Conservation (phyloP, 1,284 basidiomycete genomes). For the Spongispora temasekensis region DNA sequence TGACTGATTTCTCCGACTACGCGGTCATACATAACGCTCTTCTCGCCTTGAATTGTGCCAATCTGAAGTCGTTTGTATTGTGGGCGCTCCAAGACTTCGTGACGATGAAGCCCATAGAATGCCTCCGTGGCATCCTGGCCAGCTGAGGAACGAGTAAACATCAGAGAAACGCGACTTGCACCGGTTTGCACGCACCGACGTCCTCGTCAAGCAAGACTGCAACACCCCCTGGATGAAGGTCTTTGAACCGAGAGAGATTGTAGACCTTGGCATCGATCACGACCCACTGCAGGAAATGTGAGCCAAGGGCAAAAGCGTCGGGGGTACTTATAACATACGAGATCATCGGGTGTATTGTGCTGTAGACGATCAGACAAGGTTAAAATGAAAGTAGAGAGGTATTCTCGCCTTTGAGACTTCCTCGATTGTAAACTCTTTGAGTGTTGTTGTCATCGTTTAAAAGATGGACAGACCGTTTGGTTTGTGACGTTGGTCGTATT, state of each 20-base stretch:
- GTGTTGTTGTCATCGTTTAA: slow-evolving; percentile 38
- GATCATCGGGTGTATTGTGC: slow-evolving; percentile 66
- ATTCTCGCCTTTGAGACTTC: slow-evolving; percentile 39
- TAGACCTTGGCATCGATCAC: slow-evolving; percentile 84
- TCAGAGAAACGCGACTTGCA: not conserved
- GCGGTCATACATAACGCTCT: slow-evolving; percentile 47
- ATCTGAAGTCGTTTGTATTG: slow-evolving; percentile 62
- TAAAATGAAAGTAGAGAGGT: not conserved
- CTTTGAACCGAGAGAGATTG: slow-evolving; percentile 76
- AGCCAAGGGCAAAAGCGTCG: slow-evolving; percentile 7
- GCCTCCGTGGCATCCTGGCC: slow-evolving; percentile 72
- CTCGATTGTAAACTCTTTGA: slow-evolving; percentile 39
- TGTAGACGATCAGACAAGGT: slow-evolving; percentile 23
- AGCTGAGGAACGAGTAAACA: slow-evolving; percentile 36
- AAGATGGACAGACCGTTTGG: no score
- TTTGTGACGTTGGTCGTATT: slow-evolving; percentile 4
- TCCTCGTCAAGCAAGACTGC: slow-evolving; percentile 74
- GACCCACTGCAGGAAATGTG: slow-evolving; percentile 60
- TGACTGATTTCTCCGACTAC: slow-evolving; percentile 51
- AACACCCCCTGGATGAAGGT: slow-evolving; percentile 81
- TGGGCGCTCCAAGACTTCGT: slow-evolving; percentile 65
- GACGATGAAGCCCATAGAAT: slow-evolving; percentile 73
- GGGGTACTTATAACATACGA: slow-evolving; percentile 40
- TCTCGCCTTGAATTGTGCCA: slow-evolving; percentile 57
- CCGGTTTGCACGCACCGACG: slow-evolving; percentile 55